phyloP scores from a whole-genome alignment of 2,329 filamentous ascomycete species.

The Paecilomyces sp. region DNA sequence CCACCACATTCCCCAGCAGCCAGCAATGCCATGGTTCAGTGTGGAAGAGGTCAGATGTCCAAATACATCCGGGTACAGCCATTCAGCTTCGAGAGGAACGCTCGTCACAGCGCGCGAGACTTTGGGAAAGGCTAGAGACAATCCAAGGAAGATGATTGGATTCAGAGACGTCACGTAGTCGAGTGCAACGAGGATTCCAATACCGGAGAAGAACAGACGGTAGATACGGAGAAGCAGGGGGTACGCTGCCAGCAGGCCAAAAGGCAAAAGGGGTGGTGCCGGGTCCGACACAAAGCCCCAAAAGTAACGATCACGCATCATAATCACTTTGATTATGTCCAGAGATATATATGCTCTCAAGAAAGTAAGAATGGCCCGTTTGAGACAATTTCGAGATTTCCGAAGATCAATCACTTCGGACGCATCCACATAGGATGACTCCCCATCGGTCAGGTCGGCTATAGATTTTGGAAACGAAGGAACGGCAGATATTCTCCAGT shows the following conservation, averaged over 20 bases:
- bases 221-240: constrained; percentile 44
- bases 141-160: constrained; percentile 53
- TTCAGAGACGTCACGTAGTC: constrained; percentile 53
- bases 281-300: constrained; percentile 47
- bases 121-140: constrained; percentile 41
- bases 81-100: constrained; percentile 53
- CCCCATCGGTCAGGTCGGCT: constrained; percentile 12
- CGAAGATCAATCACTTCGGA: constrained; percentile 8
- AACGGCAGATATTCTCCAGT: constrained; percentile 47
- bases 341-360: constrained; percentile 57
- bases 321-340: constrained; percentile 61
- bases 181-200: constrained; percentile 55
- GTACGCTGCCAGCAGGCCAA: constrained; percentile 37
- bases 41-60: constrained; percentile 37
- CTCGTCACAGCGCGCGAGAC: constrained; percentile 52
- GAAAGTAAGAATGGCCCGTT: constrained; percentile 40
- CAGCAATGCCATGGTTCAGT: constrained; percentile 61
- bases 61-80: constrained; percentile 56
- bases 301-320: constrained; percentile 76
- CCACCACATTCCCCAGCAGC: constrained; percentile 84
- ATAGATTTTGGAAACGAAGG: constrained; percentile 24
- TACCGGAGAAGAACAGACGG: constrained; percentile 51
- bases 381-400: constrained; percentile 43
- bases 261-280: constrained; percentile 36
- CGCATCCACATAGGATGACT: constrained; percentile 2